These are phyloP conservation scores for Macrophomina phaseolina DNA, from an alignment of 2,329 filamentous ascomycete genomes.

Conservation along the genomic window DNA sequence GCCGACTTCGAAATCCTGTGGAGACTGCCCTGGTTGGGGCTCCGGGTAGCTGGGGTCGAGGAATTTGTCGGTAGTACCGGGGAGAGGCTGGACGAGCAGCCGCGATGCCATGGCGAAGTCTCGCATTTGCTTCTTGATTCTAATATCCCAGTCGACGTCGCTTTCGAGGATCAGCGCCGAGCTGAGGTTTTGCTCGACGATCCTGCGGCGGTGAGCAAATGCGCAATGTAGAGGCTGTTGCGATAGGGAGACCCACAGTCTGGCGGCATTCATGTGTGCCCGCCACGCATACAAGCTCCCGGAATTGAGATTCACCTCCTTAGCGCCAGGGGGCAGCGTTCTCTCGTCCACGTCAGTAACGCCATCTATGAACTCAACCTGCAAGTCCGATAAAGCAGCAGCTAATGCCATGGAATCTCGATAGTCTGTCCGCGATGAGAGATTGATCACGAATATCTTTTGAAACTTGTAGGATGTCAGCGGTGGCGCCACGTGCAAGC, in stretches of 20 bases:
- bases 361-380: constrained; percentile 56
- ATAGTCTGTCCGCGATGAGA: constrained; percentile 58
- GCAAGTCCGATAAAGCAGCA: constrained; percentile 53
- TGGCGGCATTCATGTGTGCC: constrained; percentile 16
- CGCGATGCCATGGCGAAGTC: constrained; percentile 31
- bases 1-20: constrained; percentile 28
- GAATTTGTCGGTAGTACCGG: not conserved
- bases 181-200: constrained; percentile 24
- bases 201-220: not conserved
- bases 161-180: constrained; percentile 33
- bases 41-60: constrained; percentile 31
- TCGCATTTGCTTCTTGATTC: constrained; percentile 32
- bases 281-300: constrained; percentile 18
- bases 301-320: constrained; percentile 9
- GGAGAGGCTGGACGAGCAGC: constrained; percentile 28
- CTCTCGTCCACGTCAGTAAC: constrained; percentile 42
- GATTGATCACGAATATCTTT: constrained; percentile 59
- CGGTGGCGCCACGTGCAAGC: not conserved
- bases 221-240: not conserved
- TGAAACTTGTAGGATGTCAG: constrained; percentile 51
- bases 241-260: not conserved
- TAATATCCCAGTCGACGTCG: constrained; percentile 34
- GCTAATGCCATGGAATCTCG: constrained; percentile 58
- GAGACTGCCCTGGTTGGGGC: constrained; percentile 17
- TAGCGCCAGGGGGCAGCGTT: constrained; percentile 45